A percentile compares a stretch with the other conserved stretches of the same genome.
These are phyloP conservation scores for Leccinum disarticulatum DNA, from an alignment of 768 basidiomycete species.

Conservation along the genomic window DNA sequence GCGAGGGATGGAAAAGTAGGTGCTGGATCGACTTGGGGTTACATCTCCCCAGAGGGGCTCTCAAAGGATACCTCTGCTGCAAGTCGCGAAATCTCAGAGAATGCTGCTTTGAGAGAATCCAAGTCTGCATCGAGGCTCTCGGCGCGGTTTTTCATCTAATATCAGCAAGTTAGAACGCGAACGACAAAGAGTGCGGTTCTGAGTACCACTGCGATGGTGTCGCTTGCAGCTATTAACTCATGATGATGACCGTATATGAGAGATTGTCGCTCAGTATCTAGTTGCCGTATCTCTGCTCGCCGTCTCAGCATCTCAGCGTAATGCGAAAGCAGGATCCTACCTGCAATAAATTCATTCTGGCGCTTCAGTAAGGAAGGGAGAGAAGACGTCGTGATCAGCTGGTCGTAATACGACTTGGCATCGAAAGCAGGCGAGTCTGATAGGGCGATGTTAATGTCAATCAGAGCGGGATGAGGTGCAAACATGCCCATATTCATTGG, in stretches of 20 bases:
- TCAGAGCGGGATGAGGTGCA: not conserved
- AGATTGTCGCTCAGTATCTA: conserved; percentile 87
- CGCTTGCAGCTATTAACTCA: conserved; percentile 90
- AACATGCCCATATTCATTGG: conserved; percentile 78
- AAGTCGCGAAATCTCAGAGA: conserved; percentile 84
- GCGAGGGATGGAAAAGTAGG: not conserved
- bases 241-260: conserved; percentile 96
- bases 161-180: conserved; percentile 1
- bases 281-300: conserved; percentile 72
- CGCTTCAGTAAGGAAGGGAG: conserved; percentile 70
- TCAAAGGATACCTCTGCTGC: conserved; percentile 66
- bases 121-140: conserved; percentile 84
- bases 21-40: not conserved
- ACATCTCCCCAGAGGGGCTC: conserved; percentile 9
- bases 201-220: conserved; percentile 83
- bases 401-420: conserved; percentile 81
- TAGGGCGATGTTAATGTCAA: conserved; percentile 1
- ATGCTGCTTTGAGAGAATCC: conserved; percentile 75
- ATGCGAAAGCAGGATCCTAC: conserved; percentile 33
- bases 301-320: conserved; percentile 6
- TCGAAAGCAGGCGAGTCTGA: conserved; percentile 82
- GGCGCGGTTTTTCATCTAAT: conserved; percentile 83
- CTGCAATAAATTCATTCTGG: conserved; percentile 79
- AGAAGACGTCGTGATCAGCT: conserved; percentile 79
- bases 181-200: not conserved